Evolutionary conservation across 495 filamentous ascomycete genomes (phyloP), one percentile per base, ranked within the genome.

Genomic region (Aspergillus cristatus): DNA sequence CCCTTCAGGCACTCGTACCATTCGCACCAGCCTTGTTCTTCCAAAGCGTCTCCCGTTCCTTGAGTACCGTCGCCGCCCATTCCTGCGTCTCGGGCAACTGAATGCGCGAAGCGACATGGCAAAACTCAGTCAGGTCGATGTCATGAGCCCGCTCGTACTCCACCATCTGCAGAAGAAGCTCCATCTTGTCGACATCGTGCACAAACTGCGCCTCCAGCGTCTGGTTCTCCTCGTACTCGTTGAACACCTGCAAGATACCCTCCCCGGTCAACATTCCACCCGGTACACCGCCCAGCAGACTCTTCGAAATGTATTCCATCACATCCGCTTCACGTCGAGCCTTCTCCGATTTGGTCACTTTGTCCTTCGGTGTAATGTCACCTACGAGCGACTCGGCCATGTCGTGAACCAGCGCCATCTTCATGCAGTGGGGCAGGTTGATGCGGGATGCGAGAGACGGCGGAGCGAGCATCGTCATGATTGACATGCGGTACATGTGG

Each of bases 401-500:
- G 62, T 98, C 91, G 67, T 98, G 91, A 29, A 97, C 66, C 25
- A 98, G 70, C 11, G 86, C 87, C 84, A 98, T 90, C 60, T 84
- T 82, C 50, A 84, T 87, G 70, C 91, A 96, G 46, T 78, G 81
- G 2, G 75, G 67, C 43, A 94, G 72, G 56, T 97, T 78, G 48
- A 98, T 58, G 18, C 64, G 67, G 8, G 72, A 53, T 7, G 79
- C 65, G 8, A 94, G 74, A 11, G 85, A 68, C 0, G 81, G 65
- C 13, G 91, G 93, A n/a, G 86, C 88, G 36, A 97, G 73, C 78
- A 98, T 84, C 24, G 84, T 85, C 64, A 97, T 85, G 52, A 98
- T 77, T 34, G 89, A 86, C 91, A 98, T 98, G 54, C 91, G 86
- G 63, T 98, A 97, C 91, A 98, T 98, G 69, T 98, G 91, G 63